These are phyloP conservation scores for Pyrrhoderma noxium DNA, from an alignment of 1,284 basidiomycete genomes.

Conservation along the genomic window DNA sequence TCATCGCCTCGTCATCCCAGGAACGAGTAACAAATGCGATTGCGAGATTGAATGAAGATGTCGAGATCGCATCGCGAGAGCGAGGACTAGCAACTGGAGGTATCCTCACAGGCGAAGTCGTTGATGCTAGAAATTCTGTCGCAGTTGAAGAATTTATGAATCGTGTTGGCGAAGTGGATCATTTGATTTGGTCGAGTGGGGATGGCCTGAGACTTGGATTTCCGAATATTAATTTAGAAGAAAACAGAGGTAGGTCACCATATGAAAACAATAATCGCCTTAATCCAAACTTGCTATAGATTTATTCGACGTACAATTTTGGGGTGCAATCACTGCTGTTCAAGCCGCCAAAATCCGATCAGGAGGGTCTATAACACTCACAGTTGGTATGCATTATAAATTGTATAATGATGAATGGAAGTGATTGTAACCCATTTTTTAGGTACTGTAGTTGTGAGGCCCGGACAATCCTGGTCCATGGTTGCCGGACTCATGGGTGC, in stretches of 20 bases:
- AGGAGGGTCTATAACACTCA: constrained; percentile 20
- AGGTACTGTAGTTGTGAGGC: constrained; percentile 19
- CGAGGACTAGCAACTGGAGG: constrained; percentile 1
- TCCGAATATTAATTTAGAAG: constrained; percentile 17
- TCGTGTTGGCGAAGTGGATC: constrained; percentile 20
- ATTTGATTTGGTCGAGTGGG: constrained; percentile 21
- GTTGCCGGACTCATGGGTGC: constrained; percentile 20
- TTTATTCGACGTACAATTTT: constrained; percentile 21
- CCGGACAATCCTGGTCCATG: constrained; percentile 18
- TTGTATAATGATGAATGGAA: not conserved
- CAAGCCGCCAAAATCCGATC: constrained; percentile 18
- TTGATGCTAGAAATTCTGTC: constrained; percentile 14
- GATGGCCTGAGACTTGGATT: constrained; percentile 15
- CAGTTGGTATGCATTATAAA: constrained; percentile 12
- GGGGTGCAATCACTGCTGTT: constrained; percentile 20
- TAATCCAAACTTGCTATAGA: not conserved
- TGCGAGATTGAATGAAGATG: constrained; percentile 6
- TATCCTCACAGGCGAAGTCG: constrained; percentile 14
- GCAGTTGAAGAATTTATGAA: constrained; percentile 17
- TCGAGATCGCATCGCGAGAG: not conserved
- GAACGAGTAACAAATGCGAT: constrained; percentile 8
- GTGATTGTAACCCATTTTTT: too few relatives aligned
- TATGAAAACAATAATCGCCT: not conserved
- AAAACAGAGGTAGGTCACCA: constrained; percentile 11
- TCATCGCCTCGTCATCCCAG: constrained; percentile 15